Conservation (phyloP, 345 rosid species). For the Heritiera fomes region DNA sequence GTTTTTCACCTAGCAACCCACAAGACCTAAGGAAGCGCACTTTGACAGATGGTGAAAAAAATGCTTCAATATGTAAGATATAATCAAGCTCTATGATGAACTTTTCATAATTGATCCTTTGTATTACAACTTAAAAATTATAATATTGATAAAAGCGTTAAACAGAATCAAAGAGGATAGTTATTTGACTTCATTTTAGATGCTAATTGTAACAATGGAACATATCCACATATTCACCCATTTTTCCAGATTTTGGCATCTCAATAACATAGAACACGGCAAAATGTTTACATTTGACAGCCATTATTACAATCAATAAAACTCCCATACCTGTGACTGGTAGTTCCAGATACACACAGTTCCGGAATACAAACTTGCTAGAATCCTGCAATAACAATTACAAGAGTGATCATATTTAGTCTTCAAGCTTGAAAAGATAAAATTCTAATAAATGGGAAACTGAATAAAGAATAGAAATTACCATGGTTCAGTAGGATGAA, state of each 20-base stretch:
- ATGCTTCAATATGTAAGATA: not conserved
- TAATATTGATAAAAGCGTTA: not conserved
- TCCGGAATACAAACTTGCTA: constrained; percentile 69
- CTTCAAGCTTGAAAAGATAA: constrained; percentile 12
- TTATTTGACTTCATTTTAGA: not conserved
- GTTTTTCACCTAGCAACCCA: not conserved
- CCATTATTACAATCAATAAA: not conserved
- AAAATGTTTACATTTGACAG: not conserved
- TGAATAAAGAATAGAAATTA: constrained; percentile 24
- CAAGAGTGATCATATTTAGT: not conserved
- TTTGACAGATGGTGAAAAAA: not conserved
- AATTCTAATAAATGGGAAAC: constrained; percentile 3
- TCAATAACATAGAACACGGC: not conserved
- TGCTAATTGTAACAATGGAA: not conserved
- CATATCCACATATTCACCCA: not conserved
- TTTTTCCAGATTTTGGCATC: constrained; percentile 8
- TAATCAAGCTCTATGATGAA: not conserved
- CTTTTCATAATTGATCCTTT: not conserved
- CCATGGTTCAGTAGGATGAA: constrained; percentile 80
- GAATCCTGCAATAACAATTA: constrained; percentile 49
- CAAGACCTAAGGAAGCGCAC: not conserved
- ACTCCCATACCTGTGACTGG: constrained; percentile 76
- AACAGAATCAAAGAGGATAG: not conserved
- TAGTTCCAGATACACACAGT: constrained; percentile 73
- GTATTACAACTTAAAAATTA: not conserved